Conservation (phyloP, 2,329 filamentous ascomycete species). For the Epichloe gansuensis region DNA sequence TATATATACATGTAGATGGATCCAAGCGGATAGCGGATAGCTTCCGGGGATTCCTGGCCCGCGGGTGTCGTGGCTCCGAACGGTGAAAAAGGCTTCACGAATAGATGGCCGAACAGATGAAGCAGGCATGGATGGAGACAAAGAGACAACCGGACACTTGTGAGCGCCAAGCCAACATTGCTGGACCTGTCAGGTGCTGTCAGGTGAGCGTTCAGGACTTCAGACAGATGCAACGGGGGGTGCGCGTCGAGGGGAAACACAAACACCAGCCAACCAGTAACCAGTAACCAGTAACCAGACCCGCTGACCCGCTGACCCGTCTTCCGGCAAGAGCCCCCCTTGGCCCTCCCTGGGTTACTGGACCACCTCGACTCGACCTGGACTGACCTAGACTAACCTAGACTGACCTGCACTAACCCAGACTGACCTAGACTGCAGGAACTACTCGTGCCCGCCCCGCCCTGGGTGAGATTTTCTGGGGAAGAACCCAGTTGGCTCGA, state of each 20-base stretch:
- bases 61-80: not conserved
- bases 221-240: no score
- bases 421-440: not conserved
- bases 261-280: no score
- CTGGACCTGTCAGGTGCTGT: not conserved
- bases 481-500: constrained; percentile 4
- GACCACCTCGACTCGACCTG: not conserved
- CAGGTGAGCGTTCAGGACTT: not conserved
- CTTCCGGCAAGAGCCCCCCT: not conserved
- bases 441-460: constrained; percentile 1
- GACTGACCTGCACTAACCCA: no score
- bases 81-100: not conserved
- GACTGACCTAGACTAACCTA: not conserved
- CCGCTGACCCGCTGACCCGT: no score
- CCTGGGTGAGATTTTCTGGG: constrained; percentile 1
- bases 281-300: no score
- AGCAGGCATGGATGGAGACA: not conserved
- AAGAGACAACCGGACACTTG: no score
- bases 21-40: not conserved
- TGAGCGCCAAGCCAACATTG: no score
- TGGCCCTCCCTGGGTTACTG: not conserved
- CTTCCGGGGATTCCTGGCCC: not conserved
- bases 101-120: not conserved
- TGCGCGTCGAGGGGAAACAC: no score
- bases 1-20: not conserved